These are phyloP conservation scores for Aspergillus novoparasiticus DNA, from an alignment of 2,329 filamentous ascomycete species.

Conservation along the genomic window DNA sequence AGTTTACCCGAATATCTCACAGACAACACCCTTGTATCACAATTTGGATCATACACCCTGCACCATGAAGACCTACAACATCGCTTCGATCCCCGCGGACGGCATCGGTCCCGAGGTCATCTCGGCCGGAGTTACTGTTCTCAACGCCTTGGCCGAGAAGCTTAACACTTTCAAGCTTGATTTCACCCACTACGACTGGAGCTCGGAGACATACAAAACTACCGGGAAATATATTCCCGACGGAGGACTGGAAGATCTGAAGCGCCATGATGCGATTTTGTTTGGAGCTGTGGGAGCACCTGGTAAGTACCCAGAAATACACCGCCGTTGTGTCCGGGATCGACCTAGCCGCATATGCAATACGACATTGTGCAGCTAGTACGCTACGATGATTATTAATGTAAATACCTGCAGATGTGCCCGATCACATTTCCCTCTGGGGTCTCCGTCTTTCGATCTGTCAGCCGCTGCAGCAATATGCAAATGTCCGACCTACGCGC, in stretches of 20 bases:
- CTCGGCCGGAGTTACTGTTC: constrained; percentile 62
- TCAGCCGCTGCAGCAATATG: constrained; percentile 68
- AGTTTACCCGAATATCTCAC: neutral
- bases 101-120: constrained; percentile 72
- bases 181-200: constrained; percentile 68
- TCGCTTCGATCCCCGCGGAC: constrained; percentile 69
- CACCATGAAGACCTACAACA: constrained; percentile 44
- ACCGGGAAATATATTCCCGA: constrained; percentile 67
- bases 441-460: constrained; percentile 67
- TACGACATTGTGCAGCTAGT: neutral
- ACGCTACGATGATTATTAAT: neutral
- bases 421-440: constrained; percentile 70
- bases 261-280: constrained; percentile 65
- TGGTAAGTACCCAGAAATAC: constrained; percentile 31
- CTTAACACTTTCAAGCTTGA: constrained; percentile 61
- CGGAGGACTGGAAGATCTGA: constrained; percentile 59
- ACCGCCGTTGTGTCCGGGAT: neutral
- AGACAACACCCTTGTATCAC: neutral
- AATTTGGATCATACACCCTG: neutral
- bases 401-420: constrained; percentile 51
- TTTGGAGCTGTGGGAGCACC: constrained; percentile 70
- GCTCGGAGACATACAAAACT: constrained; percentile 66
- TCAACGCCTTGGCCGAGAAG: constrained; percentile 49
- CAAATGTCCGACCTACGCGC: constrained; percentile 67
- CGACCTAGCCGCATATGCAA: neutral